These are phyloP conservation scores for Coemansia pectinata DNA, from an alignment of 192 early-diverging fungal genomes.

Conservation along the genomic window DNA sequence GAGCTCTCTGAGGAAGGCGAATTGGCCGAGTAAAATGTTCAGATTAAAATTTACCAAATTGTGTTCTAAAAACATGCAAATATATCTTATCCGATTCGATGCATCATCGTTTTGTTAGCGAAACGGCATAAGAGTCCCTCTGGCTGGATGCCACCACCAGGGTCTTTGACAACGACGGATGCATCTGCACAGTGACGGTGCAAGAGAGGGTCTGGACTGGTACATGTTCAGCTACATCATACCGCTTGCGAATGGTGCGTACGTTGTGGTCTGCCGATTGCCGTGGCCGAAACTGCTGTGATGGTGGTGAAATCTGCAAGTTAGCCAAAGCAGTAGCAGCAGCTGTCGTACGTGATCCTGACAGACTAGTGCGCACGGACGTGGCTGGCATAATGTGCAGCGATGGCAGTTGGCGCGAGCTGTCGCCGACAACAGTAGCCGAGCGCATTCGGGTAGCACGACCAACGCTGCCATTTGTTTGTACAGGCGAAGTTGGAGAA, in stretches of 20 bases:
- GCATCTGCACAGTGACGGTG: slow-evolving; percentile 49
- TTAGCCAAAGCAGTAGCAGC: neutral
- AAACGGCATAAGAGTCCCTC: slow-evolving; percentile 26
- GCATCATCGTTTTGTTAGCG: slow-evolving; percentile 20
- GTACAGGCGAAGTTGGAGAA: neutral
- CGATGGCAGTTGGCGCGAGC: neutral
- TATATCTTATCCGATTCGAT: neutral
- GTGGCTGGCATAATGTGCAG: neutral
- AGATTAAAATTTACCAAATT: neutral
- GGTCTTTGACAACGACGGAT: slow-evolving; percentile 27
- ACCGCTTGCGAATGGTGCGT: slow-evolving; percentile 35
- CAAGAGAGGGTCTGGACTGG: slow-evolving; percentile 43
- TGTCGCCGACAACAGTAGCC: slow-evolving; percentile 11
- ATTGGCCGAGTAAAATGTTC: slow-evolving; percentile 23
- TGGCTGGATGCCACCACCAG: neutral
- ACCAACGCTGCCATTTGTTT: neutral
- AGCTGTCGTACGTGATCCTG: neutral
- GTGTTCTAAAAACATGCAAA: neutral
- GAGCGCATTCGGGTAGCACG: slow-evolving; percentile 13
- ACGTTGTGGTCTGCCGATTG: neutral
- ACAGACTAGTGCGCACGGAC: neutral
- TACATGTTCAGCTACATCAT: slow-evolving; percentile 22
- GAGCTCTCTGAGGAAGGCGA: slow-evolving; percentile 52
- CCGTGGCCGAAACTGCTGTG: neutral
- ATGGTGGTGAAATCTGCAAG: neutral